A percentile compares a stretch with the other conserved stretches of the same genome.
phyloP scores from a whole-genome alignment of 768 basidiomycete species.

The Panaeolus cyanescens region DNA sequence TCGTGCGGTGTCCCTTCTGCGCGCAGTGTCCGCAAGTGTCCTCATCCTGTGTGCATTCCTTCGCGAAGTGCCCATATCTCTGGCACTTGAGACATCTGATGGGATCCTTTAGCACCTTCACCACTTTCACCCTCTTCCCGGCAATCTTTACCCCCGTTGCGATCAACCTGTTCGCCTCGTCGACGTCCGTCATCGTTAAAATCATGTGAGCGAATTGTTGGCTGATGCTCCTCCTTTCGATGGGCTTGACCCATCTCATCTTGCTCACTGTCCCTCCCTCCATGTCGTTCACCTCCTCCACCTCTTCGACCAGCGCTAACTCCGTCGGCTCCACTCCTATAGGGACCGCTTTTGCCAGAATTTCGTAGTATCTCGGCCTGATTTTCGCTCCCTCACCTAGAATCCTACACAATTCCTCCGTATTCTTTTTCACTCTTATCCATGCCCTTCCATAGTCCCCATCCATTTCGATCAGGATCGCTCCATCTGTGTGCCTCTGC shows the following conservation, averaged over 20 bases:
- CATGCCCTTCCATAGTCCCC: constrained; percentile 4
- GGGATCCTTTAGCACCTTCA: constrained; percentile 17
- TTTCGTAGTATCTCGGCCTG: neutral
- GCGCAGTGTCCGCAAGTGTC: constrained; percentile 18
- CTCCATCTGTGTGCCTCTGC: neutral
- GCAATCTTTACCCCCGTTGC: constrained; percentile 8
- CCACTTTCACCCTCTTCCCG: neutral
- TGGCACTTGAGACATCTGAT: constrained; percentile 23
- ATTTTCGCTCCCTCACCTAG: neutral
- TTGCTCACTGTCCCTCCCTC: neutral
- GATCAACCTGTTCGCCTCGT: constrained; percentile 15
- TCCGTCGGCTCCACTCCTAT: constrained; percentile 6
- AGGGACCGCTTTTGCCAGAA: constrained; percentile 11
- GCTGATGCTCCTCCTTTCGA: neutral
- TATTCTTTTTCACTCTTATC: neutral
- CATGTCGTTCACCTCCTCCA: constrained; percentile 11
- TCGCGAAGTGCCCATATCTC: constrained; percentile 16
- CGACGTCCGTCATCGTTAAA: constrained; percentile 4
- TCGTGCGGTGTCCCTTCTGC: constrained; percentile 5
- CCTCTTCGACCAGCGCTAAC: neutral
- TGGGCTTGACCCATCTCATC: constrained; percentile 14
- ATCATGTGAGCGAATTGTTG: constrained; percentile 14
- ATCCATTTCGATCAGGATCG: constrained; percentile 5
- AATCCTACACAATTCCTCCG: neutral
- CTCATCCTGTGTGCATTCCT: constrained; percentile 7